Percentiles rank a stretch among this genome's conserved stretches.
Evolutionary conservation across 768 basidiomycete genomes (phyloP).

Genomic region (Boletus rufocinnamomeus): DNA sequence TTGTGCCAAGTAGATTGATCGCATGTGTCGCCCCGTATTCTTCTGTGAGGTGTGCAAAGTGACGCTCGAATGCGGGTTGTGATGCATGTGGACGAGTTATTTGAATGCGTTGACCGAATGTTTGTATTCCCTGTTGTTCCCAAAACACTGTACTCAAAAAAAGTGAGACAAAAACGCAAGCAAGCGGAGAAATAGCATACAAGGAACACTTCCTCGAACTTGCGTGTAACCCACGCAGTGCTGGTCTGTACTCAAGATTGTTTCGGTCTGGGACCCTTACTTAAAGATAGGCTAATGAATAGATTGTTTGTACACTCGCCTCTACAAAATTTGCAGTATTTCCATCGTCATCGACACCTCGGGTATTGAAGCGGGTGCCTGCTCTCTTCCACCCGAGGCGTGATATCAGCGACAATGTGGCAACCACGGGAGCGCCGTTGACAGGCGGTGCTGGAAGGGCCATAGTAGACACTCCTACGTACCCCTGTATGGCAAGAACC

Average conservation of each 20-base stretch:
- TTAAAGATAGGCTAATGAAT: conserved; percentile 6
- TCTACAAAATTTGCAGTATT: conserved; percentile 97
- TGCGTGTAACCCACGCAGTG: conserved; percentile 92
- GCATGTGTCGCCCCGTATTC: conserved; percentile 86
- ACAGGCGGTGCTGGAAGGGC: conserved; percentile 74
- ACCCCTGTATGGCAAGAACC: conserved; percentile 94
- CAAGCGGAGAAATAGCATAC: conserved; percentile 48
- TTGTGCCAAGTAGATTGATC: conserved; percentile 87
- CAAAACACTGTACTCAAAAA: conserved; percentile 74
- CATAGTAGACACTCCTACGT: conserved; percentile 81
- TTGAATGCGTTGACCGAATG: conserved; percentile 92
- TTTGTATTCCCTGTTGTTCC: conserved; percentile 96
- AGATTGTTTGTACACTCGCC: conserved; percentile 43
- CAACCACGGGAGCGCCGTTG: conserved; percentile 69
- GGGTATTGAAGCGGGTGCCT: conserved; percentile 95
- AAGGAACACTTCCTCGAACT: conserved; percentile 92
- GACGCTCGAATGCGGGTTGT: conserved; percentile 95
- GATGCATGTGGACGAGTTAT: conserved; percentile 95
- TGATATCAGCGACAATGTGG: conserved; percentile 79
- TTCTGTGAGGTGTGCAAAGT: conserved; percentile 83
- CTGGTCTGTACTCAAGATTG: conserved; percentile 82
- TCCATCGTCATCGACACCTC: conserved; percentile 95
- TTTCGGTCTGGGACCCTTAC: conserved; percentile 71
- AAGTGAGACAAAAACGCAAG: conserved; percentile 12
- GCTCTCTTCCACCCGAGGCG: conserved; percentile 93